Evolutionary conservation across 208 protist genomes (phyloP).

Genomic region (Acanthamoeba lenticulata): DNA sequence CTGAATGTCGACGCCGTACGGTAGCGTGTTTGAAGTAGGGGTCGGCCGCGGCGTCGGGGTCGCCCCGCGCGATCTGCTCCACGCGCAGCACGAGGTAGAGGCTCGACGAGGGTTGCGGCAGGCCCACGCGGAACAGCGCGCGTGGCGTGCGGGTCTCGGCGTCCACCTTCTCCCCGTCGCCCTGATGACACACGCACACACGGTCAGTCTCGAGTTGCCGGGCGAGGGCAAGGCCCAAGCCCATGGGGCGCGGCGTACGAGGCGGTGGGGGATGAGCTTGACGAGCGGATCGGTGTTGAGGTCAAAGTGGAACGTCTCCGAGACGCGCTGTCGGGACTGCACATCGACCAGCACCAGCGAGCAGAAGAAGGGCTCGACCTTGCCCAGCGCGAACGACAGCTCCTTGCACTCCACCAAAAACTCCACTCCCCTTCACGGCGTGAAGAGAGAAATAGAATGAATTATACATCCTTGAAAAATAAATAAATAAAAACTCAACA

Average conservation of each 20-base stretch:
- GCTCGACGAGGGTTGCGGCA: not conserved
- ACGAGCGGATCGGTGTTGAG: slow-evolving; percentile 38
- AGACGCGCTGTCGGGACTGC: not conserved
- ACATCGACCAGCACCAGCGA: not conserved
- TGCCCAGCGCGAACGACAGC: slow-evolving; percentile 48
- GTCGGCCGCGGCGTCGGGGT: not conserved
- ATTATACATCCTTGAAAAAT: not conserved
- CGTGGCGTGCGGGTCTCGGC: not conserved
- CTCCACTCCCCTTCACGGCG: slow-evolving; percentile 28
- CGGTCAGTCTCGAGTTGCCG: not conserved
- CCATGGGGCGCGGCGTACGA: not conserved
- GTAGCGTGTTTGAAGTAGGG: slow-evolving; percentile 57
- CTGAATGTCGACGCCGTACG: not conserved
- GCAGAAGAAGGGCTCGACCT: slow-evolving; percentile 64
- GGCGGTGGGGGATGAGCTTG: not conserved
- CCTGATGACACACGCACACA: not conserved
- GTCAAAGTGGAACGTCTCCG: slow-evolving; percentile 67
- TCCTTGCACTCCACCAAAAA: slow-evolving; percentile 62
- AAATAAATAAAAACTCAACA: not conserved
- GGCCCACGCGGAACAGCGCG: slow-evolving; percentile 16
- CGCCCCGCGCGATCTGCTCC: not conserved
- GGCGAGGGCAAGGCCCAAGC: not conserved
- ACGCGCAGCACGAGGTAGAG: slow-evolving; percentile 36
- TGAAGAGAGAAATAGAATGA: no score
- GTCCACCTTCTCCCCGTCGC: not conserved